These are phyloP conservation scores for Roridomyces roridus DNA, from an alignment of 768 basidiomycete genomes.

Conservation along the genomic window DNA sequence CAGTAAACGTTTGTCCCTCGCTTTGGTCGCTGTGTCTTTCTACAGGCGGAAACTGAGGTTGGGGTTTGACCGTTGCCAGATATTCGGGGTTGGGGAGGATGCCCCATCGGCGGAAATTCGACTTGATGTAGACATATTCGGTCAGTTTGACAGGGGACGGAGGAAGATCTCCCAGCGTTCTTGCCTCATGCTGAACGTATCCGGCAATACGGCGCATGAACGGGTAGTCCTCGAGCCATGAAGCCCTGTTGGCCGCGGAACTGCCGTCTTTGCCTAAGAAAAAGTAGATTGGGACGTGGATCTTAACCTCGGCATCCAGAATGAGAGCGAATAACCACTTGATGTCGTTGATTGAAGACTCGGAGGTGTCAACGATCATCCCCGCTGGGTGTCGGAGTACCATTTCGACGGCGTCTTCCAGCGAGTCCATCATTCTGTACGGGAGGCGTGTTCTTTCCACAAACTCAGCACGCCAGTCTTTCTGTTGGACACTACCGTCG, in stretches of 20 bases:
- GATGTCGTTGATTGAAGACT: background rate
- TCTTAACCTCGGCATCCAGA: background rate
- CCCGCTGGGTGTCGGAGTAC: background rate
- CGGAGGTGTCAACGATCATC: background rate
- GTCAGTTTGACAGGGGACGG: background rate
- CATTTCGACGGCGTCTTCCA: background rate
- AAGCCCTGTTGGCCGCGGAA: background rate
- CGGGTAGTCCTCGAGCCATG: background rate
- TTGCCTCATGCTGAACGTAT: background rate
- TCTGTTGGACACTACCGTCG: background rate
- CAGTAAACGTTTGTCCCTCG: background rate
- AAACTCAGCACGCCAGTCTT: background rate
- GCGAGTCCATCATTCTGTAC: slow-evolving; percentile 1
- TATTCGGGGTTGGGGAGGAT: background rate
- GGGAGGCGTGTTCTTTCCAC: background rate
- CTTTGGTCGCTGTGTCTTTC: background rate
- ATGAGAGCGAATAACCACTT: background rate
- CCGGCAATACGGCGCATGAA: background rate
- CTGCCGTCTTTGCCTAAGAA: background rate
- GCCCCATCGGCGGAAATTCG: background rate
- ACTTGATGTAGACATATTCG: slow-evolving; percentile 3
- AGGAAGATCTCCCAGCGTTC: background rate
- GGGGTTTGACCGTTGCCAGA: background rate
- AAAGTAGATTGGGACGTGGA: slow-evolving; percentile 1
- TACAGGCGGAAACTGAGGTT: background rate